These are phyloP conservation scores for Spatholobus suberectus DNA, from an alignment of 306 rosid genomes.

Conservation along the genomic window DNA sequence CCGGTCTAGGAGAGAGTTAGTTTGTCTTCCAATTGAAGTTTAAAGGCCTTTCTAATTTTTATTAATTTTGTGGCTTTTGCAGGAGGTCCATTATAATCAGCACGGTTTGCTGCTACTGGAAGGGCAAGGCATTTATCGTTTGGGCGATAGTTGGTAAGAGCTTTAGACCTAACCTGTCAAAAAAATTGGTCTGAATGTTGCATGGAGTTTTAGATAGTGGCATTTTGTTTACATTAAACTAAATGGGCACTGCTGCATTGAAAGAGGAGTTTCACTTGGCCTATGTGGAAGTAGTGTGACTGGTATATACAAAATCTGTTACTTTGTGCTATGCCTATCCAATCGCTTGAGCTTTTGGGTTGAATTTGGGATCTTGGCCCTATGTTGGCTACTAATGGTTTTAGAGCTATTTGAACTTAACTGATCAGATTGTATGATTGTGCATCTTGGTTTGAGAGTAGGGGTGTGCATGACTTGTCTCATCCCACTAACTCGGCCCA, in stretches of 20 bases:
- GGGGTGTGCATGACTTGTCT: background rate
- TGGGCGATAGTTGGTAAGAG: constrained; percentile 91
- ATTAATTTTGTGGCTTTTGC: constrained; percentile 39
- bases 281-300: background rate
- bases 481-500: background rate
- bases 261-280: constrained; percentile 36
- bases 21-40: constrained; percentile 9
- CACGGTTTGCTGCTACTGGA: constrained; percentile 92
- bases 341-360: constrained; percentile 1
- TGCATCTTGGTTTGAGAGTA: background rate
- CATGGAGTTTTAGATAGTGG: constrained; percentile 26
- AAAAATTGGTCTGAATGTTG: constrained; percentile 5
- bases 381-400: constrained; percentile 18
- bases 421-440: background rate
- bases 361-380: constrained; percentile 28
- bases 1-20: constrained; percentile 2
- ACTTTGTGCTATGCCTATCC: constrained; percentile 4
- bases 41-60: background rate
- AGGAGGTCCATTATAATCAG: constrained; percentile 98
- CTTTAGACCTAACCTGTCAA: constrained; percentile 26
- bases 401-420: constrained; percentile 17
- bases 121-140: constrained; percentile 94
- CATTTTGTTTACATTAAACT: constrained; percentile 35
- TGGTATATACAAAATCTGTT: constrained; percentile 20
- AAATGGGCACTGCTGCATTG: background rate